phyloP scores from a whole-genome alignment of 352 stramenopile genomes.

The Globisporangium cederbergense region DNA sequence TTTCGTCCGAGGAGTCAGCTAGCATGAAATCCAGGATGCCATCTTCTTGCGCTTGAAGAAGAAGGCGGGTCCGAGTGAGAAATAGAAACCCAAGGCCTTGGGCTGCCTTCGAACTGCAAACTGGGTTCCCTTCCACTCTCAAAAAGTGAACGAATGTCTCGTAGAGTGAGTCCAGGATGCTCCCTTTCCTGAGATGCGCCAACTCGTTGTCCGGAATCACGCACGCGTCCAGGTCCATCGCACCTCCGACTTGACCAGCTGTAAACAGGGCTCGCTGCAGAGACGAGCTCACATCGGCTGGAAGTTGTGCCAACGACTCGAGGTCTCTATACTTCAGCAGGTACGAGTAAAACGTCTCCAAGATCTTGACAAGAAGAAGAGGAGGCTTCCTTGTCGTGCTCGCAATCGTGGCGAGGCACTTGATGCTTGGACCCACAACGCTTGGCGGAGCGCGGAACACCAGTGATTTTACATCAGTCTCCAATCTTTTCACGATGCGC shows the following conservation, averaged over 20 bases:
- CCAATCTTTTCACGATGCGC: slow-evolving; percentile 38
- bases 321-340: slow-evolving; percentile 45
- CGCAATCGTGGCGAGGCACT: slow-evolving; percentile 65
- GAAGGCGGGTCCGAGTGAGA: slow-evolving; percentile 52
- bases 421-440: slow-evolving; percentile 74
- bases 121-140: slow-evolving; percentile 34
- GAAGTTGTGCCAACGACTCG: slow-evolving; percentile 32
- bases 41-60: slow-evolving; percentile 76
- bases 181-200: slow-evolving; percentile 40
- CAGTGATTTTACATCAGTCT: slow-evolving; percentile 62
- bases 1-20: slow-evolving; percentile 30
- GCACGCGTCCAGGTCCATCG: slow-evolving; percentile 62
- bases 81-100: slow-evolving; percentile 85
- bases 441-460: slow-evolving; percentile 71
- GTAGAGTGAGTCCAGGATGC: slow-evolving; percentile 62
- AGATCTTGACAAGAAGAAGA: slow-evolving; percentile 47
- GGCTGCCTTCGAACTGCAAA: slow-evolving; percentile 66
- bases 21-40: slow-evolving; percentile 53
- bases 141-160: slow-evolving; percentile 51
- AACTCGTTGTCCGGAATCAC: slow-evolving; percentile 23
- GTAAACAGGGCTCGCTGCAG: slow-evolving; percentile 78
- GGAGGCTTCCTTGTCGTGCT: slow-evolving; percentile 37
- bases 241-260: slow-evolving; percentile 58
- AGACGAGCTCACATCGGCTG: slow-evolving; percentile 33
- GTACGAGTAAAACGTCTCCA: slow-evolving; percentile 64